Evolutionary conservation across 306 rosid genomes (phyloP).

Genomic region (Cucurbita maxima): DNA sequence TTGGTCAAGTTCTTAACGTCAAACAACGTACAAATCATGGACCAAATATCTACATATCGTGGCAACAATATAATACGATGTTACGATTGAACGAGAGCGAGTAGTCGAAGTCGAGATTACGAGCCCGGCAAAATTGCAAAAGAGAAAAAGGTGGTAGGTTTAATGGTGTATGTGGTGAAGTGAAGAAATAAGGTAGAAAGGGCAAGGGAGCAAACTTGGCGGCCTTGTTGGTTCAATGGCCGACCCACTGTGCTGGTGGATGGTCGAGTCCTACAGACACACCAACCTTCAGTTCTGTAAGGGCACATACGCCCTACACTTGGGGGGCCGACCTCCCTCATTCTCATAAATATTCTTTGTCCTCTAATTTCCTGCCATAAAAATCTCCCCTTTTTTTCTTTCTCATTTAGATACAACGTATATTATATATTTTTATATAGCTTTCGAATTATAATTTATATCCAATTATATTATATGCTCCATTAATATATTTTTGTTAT

Average conservation of each 20-base stretch:
- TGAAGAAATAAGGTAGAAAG: not conserved
- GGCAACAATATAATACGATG: not conserved
- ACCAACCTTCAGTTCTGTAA: not conserved
- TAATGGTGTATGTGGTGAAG: not conserved
- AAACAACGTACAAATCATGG: no score
- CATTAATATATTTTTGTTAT: not conserved
- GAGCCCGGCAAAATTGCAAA: not conserved
- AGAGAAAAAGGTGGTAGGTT: not conserved
- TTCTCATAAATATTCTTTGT: not conserved
- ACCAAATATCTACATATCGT: not conserved
- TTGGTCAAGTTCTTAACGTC: no score
- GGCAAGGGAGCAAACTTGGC: not conserved
- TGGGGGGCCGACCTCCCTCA: not conserved
- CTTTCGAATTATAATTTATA: not conserved
- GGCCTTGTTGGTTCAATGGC: conserved; percentile 17
- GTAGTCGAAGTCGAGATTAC: not conserved
- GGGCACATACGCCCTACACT: not conserved
- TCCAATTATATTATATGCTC: not conserved
- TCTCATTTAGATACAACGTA: not conserved
- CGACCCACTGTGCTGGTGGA: conserved; percentile 50
- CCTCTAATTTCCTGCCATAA: conserved; percentile 2
- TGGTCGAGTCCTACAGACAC: conserved; percentile 4
- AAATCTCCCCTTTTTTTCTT: not conserved
- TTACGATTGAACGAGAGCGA: not conserved
- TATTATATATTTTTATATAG: not conserved